These are phyloP conservation scores for Stagonosporopsis vannaccii DNA, from an alignment of 2,329 filamentous ascomycete species.

Conservation along the genomic window DNA sequence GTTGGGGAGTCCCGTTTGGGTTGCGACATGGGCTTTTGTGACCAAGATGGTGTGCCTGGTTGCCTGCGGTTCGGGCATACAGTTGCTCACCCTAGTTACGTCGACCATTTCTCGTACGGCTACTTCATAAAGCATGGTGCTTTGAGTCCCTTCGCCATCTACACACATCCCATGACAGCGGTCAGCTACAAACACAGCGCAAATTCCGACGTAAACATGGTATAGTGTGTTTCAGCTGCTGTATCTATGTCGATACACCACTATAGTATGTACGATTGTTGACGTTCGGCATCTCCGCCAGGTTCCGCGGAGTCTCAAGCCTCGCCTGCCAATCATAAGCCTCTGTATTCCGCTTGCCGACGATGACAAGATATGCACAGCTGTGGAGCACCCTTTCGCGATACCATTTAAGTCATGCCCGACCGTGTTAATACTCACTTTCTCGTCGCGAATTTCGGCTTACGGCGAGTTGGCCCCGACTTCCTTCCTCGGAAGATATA, in stretches of 20 bases:
- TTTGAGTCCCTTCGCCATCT: neutral
- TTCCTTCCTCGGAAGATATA: neutral
- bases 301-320: neutral
- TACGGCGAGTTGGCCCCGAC: neutral
- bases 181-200: neutral
- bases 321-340: neutral
- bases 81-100: too few species aligned
- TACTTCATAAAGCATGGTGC: too few species aligned
- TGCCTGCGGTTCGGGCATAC: too few species aligned
- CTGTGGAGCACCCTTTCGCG: neutral
- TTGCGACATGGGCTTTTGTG: too few species aligned
- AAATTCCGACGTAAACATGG: too few species aligned
- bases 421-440: neutral
- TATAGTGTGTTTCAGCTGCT: neutral
- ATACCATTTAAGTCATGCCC: neutral
- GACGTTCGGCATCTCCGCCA: neutral
- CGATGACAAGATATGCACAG: neutral
- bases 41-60: too few species aligned
- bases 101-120: too few species aligned
- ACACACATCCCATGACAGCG: neutral
- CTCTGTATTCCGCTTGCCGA: neutral
- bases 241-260: neutral
- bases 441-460: neutral
- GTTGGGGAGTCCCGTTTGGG: too few species aligned
- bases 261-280: neutral